Base-by-base conservation (phyloP, 345 rosid genomes). In the Rhizophora apiculata region DNA sequence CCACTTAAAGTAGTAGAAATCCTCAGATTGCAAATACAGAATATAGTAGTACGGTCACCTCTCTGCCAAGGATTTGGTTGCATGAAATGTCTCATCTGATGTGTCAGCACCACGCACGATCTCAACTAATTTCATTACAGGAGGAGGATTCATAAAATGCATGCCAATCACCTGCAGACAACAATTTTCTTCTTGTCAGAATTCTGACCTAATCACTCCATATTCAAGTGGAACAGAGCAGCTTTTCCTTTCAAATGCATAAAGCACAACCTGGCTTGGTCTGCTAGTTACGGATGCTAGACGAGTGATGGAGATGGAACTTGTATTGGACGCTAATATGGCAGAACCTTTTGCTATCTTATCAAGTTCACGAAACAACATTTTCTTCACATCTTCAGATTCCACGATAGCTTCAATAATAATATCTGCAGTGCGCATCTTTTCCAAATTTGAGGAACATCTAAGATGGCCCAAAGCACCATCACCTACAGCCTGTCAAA, bases 131-230 rank as follows among this genome's bases (percentile, higher is more conserved):
- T 88, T 91, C 98, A 94, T 94, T 71, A 85, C 26, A n/a, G 98
- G 98, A 71, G 97, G 97, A 78, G 97, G 98, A 77, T 94, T 91
- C 96, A 91, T 89, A 68, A 94, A 91, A 73, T 89, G 97, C 97
- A 94, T 94, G 54, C 97, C 97, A 46, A 94, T 83, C 52, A 89
- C 93, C 98, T 83, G 74, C 67, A 79, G 37, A 63, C 6, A n/a
- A 61, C 3, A 51, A 66, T 13, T 57, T 62, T 62, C 27, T 37
- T 60, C 67, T 8, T 52, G 43, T 79, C 36, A 74, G 57, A 67
- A 29, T 37, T 56, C 29, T 36, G 36, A 57, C 1, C 0, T 46
- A 30, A 59, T 26, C 39, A 68, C 21, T n/a, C 19, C 39, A 46
- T 48, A 48, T 58, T 51, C 3, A 43, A 65, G 9, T 8, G 27